Evolutionary conservation across 176 grass and related monocot genomes (phyloP), one percentile per base, ranked within the genome.

Genomic region (Stipa capillata): DNA sequence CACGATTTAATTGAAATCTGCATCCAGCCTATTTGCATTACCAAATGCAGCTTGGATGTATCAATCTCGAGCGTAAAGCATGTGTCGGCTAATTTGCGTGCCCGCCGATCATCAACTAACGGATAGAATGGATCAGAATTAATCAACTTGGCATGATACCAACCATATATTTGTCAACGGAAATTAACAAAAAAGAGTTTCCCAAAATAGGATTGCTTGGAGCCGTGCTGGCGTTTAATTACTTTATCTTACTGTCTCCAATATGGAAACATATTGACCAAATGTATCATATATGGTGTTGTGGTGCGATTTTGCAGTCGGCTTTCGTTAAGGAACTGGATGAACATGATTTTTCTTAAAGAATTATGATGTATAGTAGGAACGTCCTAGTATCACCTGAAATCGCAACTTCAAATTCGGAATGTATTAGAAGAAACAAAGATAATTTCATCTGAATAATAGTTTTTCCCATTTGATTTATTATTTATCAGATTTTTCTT

Each of bases 81-180:
- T 73, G 57, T 73, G 73, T 84, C 82, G 73, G 50, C 48, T n/a
- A 66, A 25, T 42, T 75, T 33, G 59, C 27, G 20, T 57, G 73
- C 7, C 44, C 15, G 20, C 44, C 16, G 27, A 70, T 47, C 18
- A 48, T 14, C 17, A 25, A 33, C 47, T 56, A 28, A 41, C 63
- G 32, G 39, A 56, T 23, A 70, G 1, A 7, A 3, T 71, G 40
- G 31, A 53, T 28, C 56, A 5, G 58, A 41, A 56, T n/a, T n/a
- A n/a, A n/a, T 50, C 15, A 37, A n/a, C 13, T 53, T 80, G n/a
- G 33, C 8, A 37, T 6, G 11, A 43, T 33, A 43, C 24, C 33
- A 65, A 41, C 7, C 66, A 31, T 31, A 67, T 12, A 24, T 66
- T 69, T 5, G 14, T 47, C 66, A 69, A 69, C 9, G 45, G 37